phyloP scores from a whole-genome alignment of 768 basidiomycete genomes.

The Boletus rubroflammeus region DNA sequence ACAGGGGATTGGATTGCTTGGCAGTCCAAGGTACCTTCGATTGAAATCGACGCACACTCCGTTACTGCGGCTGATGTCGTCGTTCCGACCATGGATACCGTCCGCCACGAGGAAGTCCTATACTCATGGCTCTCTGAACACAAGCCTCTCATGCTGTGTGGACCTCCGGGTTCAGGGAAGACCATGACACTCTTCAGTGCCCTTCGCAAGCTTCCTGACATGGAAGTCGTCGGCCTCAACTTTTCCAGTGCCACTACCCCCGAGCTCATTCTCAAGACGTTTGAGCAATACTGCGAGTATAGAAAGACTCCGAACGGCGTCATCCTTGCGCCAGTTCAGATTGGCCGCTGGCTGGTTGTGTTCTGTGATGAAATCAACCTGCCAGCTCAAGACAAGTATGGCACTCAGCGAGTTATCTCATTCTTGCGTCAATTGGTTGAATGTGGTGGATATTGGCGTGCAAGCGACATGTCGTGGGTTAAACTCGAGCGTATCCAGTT shows the following conservation, averaged over 20 bases:
- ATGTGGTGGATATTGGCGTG: conserved; percentile 90
- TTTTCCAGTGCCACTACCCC: conserved; percentile 99
- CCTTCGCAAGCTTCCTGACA: conserved; percentile 93
- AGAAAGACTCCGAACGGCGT: conserved; percentile 99
- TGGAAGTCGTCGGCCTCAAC: conserved; percentile 98
- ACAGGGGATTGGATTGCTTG: conserved; percentile 88
- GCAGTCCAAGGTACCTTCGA: conserved; percentile 88
- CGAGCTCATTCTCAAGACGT: conserved; percentile 97
- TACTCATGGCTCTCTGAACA: conserved; percentile 99
- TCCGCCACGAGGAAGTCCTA: conserved; percentile 96
- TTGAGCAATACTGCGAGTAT: conserved; percentile 99
- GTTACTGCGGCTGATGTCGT: conserved; percentile 96
- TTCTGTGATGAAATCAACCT: conserved; percentile 99
- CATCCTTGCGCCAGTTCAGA: conserved; percentile 87
- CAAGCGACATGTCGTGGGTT: conserved; percentile 95
- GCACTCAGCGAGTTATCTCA: conserved; percentile 97
- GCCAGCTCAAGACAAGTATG: conserved; percentile 95
- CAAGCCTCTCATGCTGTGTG: conserved; percentile 96
- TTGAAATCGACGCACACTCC: conserved; percentile 95
- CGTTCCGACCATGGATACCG: conserved; percentile 97
- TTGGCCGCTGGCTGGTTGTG: conserved; percentile 98
- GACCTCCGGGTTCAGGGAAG: conserved; percentile 99
- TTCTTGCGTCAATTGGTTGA: conserved; percentile 98
- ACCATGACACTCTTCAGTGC: conserved; percentile 99
- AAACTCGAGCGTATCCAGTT: conserved; percentile 98